Percentiles rank a stretch among this genome's conserved stretches.
These are phyloP conservation scores for Carex kokanica DNA, from an alignment of 176 grass and related monocot genomes.

Conservation along the genomic window DNA sequence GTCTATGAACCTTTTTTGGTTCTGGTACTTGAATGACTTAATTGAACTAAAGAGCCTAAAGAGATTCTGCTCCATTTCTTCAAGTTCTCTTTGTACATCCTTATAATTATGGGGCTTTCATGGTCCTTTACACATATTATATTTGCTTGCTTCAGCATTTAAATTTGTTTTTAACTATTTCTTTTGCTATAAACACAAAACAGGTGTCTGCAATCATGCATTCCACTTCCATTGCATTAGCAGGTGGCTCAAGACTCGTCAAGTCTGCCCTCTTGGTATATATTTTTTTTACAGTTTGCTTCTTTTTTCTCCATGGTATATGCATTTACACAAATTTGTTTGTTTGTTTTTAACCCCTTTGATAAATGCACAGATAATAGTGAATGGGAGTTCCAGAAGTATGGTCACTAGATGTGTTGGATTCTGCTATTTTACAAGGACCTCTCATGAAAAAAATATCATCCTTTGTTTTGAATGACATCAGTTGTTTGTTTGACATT, in stretches of 20 bases:
- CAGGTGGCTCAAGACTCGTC: slow-evolving; percentile 95
- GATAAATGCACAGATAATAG: slow-evolving; percentile 70
- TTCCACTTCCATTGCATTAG: slow-evolving; percentile 99
- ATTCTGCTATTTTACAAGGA: slow-evolving; percentile 3
- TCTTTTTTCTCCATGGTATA: neutral
- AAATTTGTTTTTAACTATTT: neutral
- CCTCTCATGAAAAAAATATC: slow-evolving; percentile 6
- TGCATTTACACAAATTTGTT: neutral
- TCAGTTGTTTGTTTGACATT: slow-evolving; percentile 6
- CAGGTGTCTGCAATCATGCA: slow-evolving; percentile 98
- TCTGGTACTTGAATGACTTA: neutral
- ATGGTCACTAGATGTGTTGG: slow-evolving; percentile 55
- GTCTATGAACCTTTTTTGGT: neutral
- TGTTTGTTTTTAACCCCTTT: neutral
- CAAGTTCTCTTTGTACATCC: neutral
- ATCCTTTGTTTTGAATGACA: neutral
- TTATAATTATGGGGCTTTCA: neutral
- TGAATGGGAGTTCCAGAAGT: slow-evolving; percentile 99
- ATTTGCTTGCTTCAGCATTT: neutral
- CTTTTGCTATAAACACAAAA: slow-evolving; percentile 12
- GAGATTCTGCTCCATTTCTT: neutral
- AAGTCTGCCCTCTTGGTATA: slow-evolving; percentile 92
- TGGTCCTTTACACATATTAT: neutral
- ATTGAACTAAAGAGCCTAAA: neutral
- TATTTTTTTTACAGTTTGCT: neutral